A percentile compares a stretch with the other conserved stretches of the same genome.
These are phyloP conservation scores for Bothriochloa decipiens DNA, from an alignment of 176 grass and related monocot species.

Conservation along the genomic window DNA sequence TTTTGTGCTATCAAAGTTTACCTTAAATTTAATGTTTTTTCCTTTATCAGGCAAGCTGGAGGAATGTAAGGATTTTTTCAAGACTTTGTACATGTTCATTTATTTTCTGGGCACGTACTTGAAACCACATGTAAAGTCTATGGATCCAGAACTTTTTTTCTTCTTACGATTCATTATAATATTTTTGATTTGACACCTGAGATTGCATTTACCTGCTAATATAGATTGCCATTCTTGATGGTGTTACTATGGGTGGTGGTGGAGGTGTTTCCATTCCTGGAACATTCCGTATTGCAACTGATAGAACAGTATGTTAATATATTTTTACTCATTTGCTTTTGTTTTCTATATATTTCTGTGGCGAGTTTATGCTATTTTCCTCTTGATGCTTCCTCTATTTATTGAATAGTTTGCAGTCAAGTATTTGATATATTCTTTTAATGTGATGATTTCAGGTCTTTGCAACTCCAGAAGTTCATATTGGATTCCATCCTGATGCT, in stretches of 20 bases:
- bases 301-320: constrained; percentile 71
- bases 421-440: background rate
- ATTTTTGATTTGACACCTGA: constrained; percentile 2
- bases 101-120: constrained; percentile 91
- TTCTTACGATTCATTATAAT: constrained; percentile 17
- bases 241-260: constrained; percentile 94
- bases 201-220: constrained; percentile 25
- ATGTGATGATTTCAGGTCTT: constrained; percentile 60
- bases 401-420: constrained; percentile 5
- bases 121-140: constrained; percentile 93
- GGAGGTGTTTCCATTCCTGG: constrained; percentile 95
- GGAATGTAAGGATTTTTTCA: constrained; percentile 91
- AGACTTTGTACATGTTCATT: constrained; percentile 83
- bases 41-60: constrained; percentile 67
- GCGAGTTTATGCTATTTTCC: background rate
- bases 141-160: constrained; percentile 8
- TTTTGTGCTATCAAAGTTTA: background rate
- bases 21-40: constrained; percentile 18
- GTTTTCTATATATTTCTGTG: constrained; percentile 14
- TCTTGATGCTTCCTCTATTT: background rate
- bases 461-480: constrained; percentile 93
- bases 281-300: constrained; percentile 91
- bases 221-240: constrained; percentile 87
- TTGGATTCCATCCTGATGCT: constrained; percentile 96
- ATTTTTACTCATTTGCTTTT: constrained; percentile 22